Evolutionary conservation across 192 early-diverging fungal species (phyloP), one percentile per base, ranked within the genome.

Genomic region (Linnemannia schmuckeri): DNA sequence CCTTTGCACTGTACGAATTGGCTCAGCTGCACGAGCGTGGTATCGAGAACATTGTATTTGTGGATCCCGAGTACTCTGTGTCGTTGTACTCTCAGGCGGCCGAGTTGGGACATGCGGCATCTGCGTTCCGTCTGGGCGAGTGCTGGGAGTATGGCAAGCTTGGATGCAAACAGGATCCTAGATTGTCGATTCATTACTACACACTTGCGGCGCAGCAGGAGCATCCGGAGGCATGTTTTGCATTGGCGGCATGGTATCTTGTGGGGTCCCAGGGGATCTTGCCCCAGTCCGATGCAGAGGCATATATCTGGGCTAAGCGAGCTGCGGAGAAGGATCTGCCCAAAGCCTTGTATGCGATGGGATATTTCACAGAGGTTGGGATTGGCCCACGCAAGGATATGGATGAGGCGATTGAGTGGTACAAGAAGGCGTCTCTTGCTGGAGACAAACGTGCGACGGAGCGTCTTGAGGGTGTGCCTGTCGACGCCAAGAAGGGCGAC

Each of bases 131-230:
- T 72, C 75, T 94, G 35, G 93, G 93, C 40, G 93, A 93, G 72
- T 92, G 90, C 76, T 94, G 93, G 82, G 93, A 94, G 77, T 92
- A 94, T 79, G 93, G 93, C 33, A 92, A 93, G 75, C 75, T 93
- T 24, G 89, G 87, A 46, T 92, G 92, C 66, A 88, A 88, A 30
- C 88, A 87, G 70, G 93, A 93, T 44, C 85, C 93, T 17, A 90
- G 89, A 30, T 73, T 92, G 18, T 90, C 90, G 9, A 88, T 92
- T 68, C 91, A 92, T 72, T 94, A 90, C 71, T 94, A 93, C 80
- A 93, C 91, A 13, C 88, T 92, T 78, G 94, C 93, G 5, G 94
- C 94, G 22, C 90, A 93, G 74, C 91, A 92, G 77, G 92, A 93
- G 42, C 92, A 94, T 71, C 89, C 90, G 7, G 94, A 94, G 73